Base-by-base conservation (phyloP, 306 rosid genomes). In the Lotus japonicus region DNA sequence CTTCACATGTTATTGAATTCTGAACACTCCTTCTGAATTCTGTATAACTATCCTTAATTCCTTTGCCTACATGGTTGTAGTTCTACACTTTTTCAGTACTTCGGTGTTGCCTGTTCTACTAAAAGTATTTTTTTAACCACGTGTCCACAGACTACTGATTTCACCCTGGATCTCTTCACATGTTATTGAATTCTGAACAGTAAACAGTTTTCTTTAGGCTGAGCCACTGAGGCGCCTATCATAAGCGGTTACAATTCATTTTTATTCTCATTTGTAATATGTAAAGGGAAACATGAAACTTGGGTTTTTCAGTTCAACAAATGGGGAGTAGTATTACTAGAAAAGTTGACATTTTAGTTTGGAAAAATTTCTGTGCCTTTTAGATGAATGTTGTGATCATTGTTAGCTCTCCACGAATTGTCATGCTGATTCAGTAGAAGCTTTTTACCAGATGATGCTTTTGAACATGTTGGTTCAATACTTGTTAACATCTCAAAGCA, bases 391-490 rank as follows among this genome's bases (percentile, higher is more conserved):
- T 48, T 11, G 0, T 46, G 28, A n/a, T 23, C 53, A 48, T 57
- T 50, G 49, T 28, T 21, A 19, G 36, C 58, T 45, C 13, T 65
- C 11, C 36, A 4, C 21, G 51, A 36, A 31, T 49, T 15, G 41
- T 17, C 57, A 15, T 48, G 53, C 71, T 62, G 76, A 54, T 62
- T 79, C 46, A 66, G 48, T 68, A 23, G 36, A 50, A 42, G 42
- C 56, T 36, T 50, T 65, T 62, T 77, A 13, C 64, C 88, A 92
- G 98, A 88, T 76, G 98, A 88, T 82, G 88, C 84, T 60, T 92
- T 89, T 86, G 98, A 92, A 61, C 98, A 89, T 74, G 98, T 88
- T 36, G 96, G 94, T 66, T 92, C 91, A 26, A 86, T 90, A 54
- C 96, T 92, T 57, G 91, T 92, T 58, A 92, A 92, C 85, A 86